These are phyloP conservation scores for Caulochytrium protostelioides DNA, from an alignment of 371 early-diverging fungal species.

Conservation along the genomic window DNA sequence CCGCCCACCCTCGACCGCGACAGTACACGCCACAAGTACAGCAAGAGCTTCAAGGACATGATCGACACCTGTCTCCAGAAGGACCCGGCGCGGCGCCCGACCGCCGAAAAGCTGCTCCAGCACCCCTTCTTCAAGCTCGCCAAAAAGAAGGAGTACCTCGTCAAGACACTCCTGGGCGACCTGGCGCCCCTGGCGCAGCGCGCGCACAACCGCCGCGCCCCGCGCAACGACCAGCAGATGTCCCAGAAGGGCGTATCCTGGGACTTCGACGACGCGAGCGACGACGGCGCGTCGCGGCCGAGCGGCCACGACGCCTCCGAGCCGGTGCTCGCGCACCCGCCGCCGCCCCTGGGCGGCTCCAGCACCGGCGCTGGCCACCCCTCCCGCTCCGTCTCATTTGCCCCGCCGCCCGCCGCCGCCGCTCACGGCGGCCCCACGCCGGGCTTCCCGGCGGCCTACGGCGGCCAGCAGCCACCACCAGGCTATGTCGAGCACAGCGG, in stretches of 20 bases:
- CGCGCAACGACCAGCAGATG: not conserved
- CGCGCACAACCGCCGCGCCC: constrained; percentile 8
- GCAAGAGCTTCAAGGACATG: constrained; percentile 61
- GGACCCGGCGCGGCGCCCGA: constrained; percentile 56
- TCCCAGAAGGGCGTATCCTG: constrained; percentile 22
- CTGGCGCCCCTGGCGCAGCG: constrained; percentile 39
- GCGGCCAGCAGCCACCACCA: too few relatives aligned
- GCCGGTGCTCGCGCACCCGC: too few relatives aligned
- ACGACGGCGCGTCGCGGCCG: too few relatives aligned
- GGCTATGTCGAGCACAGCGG: too few relatives aligned
- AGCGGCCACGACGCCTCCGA: too few relatives aligned
- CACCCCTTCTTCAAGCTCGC: constrained; percentile 66
- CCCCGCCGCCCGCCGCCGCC: not conserved
- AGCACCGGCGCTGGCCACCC: not conserved
- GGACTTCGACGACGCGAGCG: constrained; percentile 17
- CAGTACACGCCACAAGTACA: constrained; percentile 43
- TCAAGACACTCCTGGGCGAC: constrained; percentile 30
- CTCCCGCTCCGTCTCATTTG: not conserved
- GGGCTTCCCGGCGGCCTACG: not conserved
- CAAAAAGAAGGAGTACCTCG: constrained; percentile 46
- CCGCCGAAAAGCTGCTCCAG: constrained; percentile 47
- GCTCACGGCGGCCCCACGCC: not conserved
- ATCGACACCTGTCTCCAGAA: constrained; percentile 59
- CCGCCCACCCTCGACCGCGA: constrained; percentile 71
- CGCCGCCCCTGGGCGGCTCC: not conserved